These are phyloP conservation scores for Canavalia gladiata DNA, from an alignment of 306 rosid genomes.

Conservation along the genomic window DNA sequence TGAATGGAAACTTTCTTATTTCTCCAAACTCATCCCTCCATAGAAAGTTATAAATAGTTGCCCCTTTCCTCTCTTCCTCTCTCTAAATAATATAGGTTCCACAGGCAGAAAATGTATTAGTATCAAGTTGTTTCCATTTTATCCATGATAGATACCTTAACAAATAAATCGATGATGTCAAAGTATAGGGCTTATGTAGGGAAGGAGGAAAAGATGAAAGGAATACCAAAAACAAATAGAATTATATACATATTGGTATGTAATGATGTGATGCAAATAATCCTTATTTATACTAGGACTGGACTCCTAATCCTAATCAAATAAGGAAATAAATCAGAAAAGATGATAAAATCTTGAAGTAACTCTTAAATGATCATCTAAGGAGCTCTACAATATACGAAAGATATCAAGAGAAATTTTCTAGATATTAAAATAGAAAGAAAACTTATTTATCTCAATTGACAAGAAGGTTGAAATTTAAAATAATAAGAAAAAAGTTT, in stretches of 20 bases:
- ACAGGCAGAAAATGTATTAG: neutral
- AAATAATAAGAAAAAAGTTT: neutral
- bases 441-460: neutral
- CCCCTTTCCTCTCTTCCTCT: neutral
- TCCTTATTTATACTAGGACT: neutral
- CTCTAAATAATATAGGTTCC: neutral
- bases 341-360: neutral
- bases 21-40: neutral
- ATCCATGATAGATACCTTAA: constrained; percentile 1
- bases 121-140: neutral
- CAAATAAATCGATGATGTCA: neutral
- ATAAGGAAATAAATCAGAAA: constrained; percentile 9
- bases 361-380: neutral
- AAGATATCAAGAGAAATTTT: neutral
- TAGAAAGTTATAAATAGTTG: neutral
- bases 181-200: neutral
- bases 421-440: neutral
- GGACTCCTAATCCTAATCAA: neutral
- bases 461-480: constrained; percentile 9
- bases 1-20: constrained; percentile 16
- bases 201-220: neutral
- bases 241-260: neutral
- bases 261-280: constrained; percentile 12
- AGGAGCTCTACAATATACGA: constrained; percentile 8
- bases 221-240: neutral